A percentile compares a stretch with the other conserved stretches of the same genome.
Evolutionary conservation across 306 rosid species (phyloP).

Genomic region (Medicago ruthenica): DNA sequence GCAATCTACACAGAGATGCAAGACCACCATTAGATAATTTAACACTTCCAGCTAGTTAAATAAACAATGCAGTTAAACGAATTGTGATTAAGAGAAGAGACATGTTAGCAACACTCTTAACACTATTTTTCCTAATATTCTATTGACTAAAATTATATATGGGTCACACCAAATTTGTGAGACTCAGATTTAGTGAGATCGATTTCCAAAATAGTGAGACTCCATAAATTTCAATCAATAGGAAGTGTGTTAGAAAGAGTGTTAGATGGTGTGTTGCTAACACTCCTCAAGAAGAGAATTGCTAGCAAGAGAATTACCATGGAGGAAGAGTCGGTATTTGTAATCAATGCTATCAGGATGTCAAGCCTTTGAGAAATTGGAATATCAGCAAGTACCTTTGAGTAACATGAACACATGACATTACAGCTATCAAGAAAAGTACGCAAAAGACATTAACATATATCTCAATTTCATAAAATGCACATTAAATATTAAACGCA

Average conservation of each 20-base stretch:
- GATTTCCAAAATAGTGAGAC: not conserved
- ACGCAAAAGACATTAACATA: slow-evolving; percentile 24
- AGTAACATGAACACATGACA: slow-evolving; percentile 40
- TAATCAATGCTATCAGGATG: slow-evolving; percentile 71
- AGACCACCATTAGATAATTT: slow-evolving; percentile 40
- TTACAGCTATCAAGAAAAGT: too few relatives aligned
- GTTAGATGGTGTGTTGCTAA: slow-evolving; percentile 11
- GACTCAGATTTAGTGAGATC: not conserved
- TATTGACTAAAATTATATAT: not conserved
- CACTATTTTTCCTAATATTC: not conserved
- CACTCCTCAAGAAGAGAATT: slow-evolving; percentile 7
- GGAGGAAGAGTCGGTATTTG: slow-evolving; percentile 73
- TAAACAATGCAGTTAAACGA: slow-evolving; percentile 20
- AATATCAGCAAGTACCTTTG: slow-evolving; percentile 75
- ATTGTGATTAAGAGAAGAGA: slow-evolving; percentile 26
- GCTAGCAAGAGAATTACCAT: slow-evolving; percentile 59
- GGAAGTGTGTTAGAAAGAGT: not conserved
- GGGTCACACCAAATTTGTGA: not conserved
- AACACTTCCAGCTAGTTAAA: slow-evolving; percentile 6
- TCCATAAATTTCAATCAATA: not conserved
- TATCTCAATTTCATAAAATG: slow-evolving; percentile 27
- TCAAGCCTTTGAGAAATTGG: slow-evolving; percentile 73
- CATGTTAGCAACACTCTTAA: not conserved
- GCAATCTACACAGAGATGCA: slow-evolving; percentile 63
- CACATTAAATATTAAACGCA: slow-evolving; percentile 19